These are phyloP conservation scores for Astragalus membranaceus DNA, from an alignment of 306 rosid genomes.

Conservation along the genomic window DNA sequence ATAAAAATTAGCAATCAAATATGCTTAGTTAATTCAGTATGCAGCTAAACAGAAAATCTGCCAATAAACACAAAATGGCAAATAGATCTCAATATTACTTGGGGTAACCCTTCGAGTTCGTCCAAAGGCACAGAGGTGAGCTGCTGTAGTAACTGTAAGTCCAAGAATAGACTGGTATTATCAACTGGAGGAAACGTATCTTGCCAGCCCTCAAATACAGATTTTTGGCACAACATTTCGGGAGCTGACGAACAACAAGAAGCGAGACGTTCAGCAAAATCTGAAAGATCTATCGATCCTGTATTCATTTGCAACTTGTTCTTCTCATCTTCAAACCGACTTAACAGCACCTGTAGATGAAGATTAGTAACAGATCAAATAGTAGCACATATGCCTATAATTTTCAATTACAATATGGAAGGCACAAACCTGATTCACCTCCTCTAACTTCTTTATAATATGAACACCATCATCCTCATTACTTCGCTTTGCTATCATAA, in stretches of 20 bases:
- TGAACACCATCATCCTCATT: slow-evolving; percentile 34
- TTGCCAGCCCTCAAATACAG: slow-evolving; percentile 53
- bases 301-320: slow-evolving; percentile 30
- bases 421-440: slow-evolving; percentile 51
- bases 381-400: neutral
- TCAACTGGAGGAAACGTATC: slow-evolving; percentile 54
- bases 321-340: slow-evolving; percentile 42
- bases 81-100: slow-evolving; percentile 30
- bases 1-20: neutral
- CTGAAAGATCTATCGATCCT: slow-evolving; percentile 18
- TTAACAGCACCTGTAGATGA: slow-evolving; percentile 41
- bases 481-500: slow-evolving; percentile 37
- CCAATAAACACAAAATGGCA: neutral
- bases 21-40: neutral
- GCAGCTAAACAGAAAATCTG: neutral
- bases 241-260: slow-evolving; percentile 47
- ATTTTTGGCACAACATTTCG: slow-evolving; percentile 35
- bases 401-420: slow-evolving; percentile 1
- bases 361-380: neutral
- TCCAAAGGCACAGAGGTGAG: slow-evolving; percentile 49
- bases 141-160: slow-evolving; percentile 59
- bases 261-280: slow-evolving; percentile 27
- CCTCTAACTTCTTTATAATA: slow-evolving; percentile 39
- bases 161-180: slow-evolving; percentile 53
- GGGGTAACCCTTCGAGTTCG: slow-evolving; percentile 33